A percentile compares a stretch with the other conserved stretches of the same genome.
Evolutionary conservation across 2,329 filamentous ascomycete genomes (phyloP).

Genomic region (Graphium sp.): DNA sequence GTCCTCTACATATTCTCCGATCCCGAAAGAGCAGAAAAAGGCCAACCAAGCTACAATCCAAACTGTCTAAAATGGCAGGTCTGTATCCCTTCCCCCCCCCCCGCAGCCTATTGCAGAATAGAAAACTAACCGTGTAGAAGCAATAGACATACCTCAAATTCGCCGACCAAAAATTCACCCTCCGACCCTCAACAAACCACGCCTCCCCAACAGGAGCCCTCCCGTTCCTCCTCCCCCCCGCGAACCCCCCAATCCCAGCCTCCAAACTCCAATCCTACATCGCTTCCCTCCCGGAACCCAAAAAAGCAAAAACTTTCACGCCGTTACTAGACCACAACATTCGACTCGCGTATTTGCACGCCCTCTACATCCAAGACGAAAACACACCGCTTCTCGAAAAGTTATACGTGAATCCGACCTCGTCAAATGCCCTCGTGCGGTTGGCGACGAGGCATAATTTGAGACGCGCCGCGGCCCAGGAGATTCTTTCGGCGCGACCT

Average conservation of each 20-base stretch:
- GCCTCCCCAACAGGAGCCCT: constrained; percentile 79
- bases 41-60: constrained; percentile 72
- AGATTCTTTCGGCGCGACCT: constrained; percentile 44
- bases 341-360: constrained; percentile 73
- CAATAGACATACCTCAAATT: constrained; percentile 68
- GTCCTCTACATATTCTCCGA: constrained; percentile 65
- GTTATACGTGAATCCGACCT: constrained; percentile 55
- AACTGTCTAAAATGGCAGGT: constrained; percentile 96
- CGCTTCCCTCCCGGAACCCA: constrained; percentile 29
- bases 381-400: constrained; percentile 53
- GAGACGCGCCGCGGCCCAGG: constrained; percentile 52
- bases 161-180: constrained; percentile 46
- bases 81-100: constrained; percentile 11
- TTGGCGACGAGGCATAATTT: constrained; percentile 48
- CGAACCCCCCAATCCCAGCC: constrained; percentile 8
- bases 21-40: constrained; percentile 39
- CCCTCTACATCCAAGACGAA: constrained; percentile 56
- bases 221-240: constrained; percentile 60
- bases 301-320: constrained; percentile 63
- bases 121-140: not conserved
- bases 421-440: constrained; percentile 43
- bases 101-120: not conserved
- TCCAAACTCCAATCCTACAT: constrained; percentile 53
- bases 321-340: constrained; percentile 62
- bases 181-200: constrained; percentile 72